Percentiles rank a stretch among this genome's conserved stretches.
Conservation (phyloP, 2,329 filamentous ascomycete species). For the Gaeumannomyces tritici region DNA sequence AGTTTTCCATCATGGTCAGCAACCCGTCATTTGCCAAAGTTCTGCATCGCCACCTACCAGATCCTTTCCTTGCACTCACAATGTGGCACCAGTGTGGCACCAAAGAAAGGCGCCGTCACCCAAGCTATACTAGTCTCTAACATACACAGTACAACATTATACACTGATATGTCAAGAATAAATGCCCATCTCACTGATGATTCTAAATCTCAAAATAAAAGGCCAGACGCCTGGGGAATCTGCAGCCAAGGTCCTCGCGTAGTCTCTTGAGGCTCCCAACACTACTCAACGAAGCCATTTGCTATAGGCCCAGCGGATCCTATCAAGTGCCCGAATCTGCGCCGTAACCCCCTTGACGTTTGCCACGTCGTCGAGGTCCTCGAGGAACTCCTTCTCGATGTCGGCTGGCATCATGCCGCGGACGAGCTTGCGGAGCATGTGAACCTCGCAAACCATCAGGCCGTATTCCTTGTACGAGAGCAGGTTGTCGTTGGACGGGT, state of each 20-base stretch:
- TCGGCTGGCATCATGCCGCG: conserved; percentile 59
- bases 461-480: conserved; percentile 91
- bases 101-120: too few species aligned
- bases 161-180: not conserved
- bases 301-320: conserved; percentile 85
- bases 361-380: conserved; percentile 78
- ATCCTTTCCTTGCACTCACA: too few species aligned
- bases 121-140: too few species aligned
- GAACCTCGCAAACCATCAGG: conserved; percentile 79
- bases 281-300: conserved; percentile 48
- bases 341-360: conserved; percentile 71
- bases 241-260: too few species aligned
- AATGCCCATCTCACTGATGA: not conserved
- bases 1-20: too few species aligned
- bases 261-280: not conserved
- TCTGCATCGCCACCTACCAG: too few species aligned
- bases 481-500: conserved; percentile 55
- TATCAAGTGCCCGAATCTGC: conserved; percentile 69
- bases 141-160: not conserved
- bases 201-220: not conserved
- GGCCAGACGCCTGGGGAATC: not conserved
- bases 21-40: too few species aligned
- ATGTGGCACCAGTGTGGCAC: too few species aligned
- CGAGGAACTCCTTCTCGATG: conserved; percentile 74
- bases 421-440: conserved; percentile 66